These are phyloP conservation scores for Irpex rosettiformis DNA, from an alignment of 1,284 basidiomycete genomes.

Conservation along the genomic window DNA sequence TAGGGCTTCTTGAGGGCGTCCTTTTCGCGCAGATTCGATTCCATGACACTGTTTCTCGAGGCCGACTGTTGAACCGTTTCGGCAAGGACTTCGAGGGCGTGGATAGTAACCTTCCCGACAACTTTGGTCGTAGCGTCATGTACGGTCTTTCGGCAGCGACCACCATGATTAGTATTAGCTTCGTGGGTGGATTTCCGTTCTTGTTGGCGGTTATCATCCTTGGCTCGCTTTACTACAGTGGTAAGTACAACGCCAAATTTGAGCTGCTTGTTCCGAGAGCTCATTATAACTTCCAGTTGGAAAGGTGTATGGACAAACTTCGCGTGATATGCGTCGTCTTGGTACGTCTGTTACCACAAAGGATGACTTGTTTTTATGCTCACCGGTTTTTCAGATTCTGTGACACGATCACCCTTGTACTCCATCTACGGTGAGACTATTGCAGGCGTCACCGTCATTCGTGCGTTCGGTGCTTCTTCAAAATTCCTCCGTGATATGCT, in stretches of 20 bases:
- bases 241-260: constrained; percentile 35
- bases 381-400: constrained; percentile 55
- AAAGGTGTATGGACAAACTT: constrained; percentile 81
- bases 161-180: constrained; percentile 74
- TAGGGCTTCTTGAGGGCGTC: constrained; percentile 71
- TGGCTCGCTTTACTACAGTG: constrained; percentile 64
- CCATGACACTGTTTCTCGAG: constrained; percentile 90
- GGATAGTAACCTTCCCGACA: constrained; percentile 83
- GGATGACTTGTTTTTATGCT: background rate
- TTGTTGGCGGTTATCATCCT: constrained; percentile 59
- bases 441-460: constrained; percentile 81
- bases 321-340: constrained; percentile 84
- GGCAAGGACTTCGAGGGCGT: constrained; percentile 94
- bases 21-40: constrained; percentile 91
- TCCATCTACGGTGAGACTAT: constrained; percentile 92
- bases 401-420: constrained; percentile 88
- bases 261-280: background rate
- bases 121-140: constrained; percentile 77
- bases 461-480: constrained; percentile 77
- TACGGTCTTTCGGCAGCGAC: constrained; percentile 45
- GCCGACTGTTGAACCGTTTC: constrained; percentile 84
- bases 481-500: constrained; percentile 88
- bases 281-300: constrained; percentile 22
- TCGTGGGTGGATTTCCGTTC: constrained; percentile 80
- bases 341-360: constrained; percentile 45